These are phyloP conservation scores for Fragaria nilgerrensis DNA, from an alignment of 306 rosid genomes.

Conservation along the genomic window DNA sequence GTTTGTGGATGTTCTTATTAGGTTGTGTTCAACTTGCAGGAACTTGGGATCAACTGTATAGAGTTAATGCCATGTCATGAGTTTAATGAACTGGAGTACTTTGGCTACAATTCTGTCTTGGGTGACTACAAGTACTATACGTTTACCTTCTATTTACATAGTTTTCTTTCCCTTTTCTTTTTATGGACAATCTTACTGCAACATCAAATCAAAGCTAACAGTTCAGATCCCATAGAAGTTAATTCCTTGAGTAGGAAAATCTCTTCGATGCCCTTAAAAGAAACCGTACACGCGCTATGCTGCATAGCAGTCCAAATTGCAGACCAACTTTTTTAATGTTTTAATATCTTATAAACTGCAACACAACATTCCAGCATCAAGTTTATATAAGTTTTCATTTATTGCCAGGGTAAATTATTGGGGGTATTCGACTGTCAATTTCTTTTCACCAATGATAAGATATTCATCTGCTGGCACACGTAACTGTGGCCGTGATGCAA, in stretches of 20 bases:
- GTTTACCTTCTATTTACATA: neutral
- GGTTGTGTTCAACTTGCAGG: constrained; percentile 56
- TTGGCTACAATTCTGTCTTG: constrained; percentile 70
- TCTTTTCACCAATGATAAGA: constrained; percentile 94
- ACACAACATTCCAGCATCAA: neutral
- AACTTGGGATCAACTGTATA: constrained; percentile 88
- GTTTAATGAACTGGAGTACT: constrained; percentile 92
- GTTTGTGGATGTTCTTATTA: constrained; percentile 29
- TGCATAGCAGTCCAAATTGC: neutral
- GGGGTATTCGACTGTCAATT: constrained; percentile 94
- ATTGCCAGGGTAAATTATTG: constrained; percentile 80
- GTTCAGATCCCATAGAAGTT: neutral
- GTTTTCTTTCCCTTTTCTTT: neutral
- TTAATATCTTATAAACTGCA: neutral
- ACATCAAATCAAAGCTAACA: neutral
- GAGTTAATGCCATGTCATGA: constrained; percentile 97
- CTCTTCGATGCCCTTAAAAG: neutral
- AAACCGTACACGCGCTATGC: neutral
- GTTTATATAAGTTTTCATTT: neutral
- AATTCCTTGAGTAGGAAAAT: neutral
- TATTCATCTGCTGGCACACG: constrained; percentile 73
- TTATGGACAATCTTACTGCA: neutral
- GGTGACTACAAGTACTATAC: constrained; percentile 67
- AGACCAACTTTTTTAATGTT: neutral
- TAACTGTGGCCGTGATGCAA: constrained; percentile 78